Evolutionary conservation across 2,329 filamentous ascomycete species (phyloP).

Genomic region (Xylariomycetidae sp.): DNA sequence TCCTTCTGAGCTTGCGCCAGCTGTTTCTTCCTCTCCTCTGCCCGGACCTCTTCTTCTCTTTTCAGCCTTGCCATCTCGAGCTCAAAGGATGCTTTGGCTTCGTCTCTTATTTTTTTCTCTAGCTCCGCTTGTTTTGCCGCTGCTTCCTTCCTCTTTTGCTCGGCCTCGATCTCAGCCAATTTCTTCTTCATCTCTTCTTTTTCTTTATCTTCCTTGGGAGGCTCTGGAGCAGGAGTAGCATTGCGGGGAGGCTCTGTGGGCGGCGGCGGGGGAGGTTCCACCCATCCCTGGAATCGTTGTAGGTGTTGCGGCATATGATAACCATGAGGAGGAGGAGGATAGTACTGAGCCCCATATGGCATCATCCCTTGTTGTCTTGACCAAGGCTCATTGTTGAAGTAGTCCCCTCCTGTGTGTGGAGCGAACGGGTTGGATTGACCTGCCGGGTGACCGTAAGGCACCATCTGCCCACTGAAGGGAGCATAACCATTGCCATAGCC

Average conservation of each 20-base stretch:
- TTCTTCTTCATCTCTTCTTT: constrained; percentile 57
- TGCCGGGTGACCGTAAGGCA: constrained; percentile 34
- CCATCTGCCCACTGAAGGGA: constrained; percentile 37
- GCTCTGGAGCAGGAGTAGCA: constrained; percentile 17
- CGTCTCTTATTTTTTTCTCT: constrained; percentile 38
- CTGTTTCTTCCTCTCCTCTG: constrained; percentile 30
- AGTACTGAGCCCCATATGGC: constrained; percentile 33
- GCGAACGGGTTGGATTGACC: constrained; percentile 25
- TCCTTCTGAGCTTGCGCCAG: constrained; percentile 40
- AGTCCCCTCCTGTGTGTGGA: constrained; percentile 30
- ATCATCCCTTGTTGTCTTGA: constrained; percentile 27
- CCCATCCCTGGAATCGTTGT: constrained; percentile 42
- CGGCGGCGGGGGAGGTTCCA: constrained; percentile 32
- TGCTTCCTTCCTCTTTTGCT: constrained; percentile 39
- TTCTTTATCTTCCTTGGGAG: constrained; percentile 41
- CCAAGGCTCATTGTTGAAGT: constrained; percentile 34
- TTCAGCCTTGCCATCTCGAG: constrained; percentile 36
- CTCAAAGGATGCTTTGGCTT: constrained; percentile 39
- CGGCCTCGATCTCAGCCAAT: constrained; percentile 43
- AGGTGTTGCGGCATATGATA: constrained; percentile 38
- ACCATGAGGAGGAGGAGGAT: constrained; percentile 24
- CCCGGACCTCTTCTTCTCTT: constrained; percentile 27
- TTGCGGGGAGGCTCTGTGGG: constrained; percentile 22
- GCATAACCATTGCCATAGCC: constrained; percentile 40
- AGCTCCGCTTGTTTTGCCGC: constrained; percentile 37